Conservation (phyloP, 352 stramenopile genomes). For the Globisporangium iwayamae region DNA sequence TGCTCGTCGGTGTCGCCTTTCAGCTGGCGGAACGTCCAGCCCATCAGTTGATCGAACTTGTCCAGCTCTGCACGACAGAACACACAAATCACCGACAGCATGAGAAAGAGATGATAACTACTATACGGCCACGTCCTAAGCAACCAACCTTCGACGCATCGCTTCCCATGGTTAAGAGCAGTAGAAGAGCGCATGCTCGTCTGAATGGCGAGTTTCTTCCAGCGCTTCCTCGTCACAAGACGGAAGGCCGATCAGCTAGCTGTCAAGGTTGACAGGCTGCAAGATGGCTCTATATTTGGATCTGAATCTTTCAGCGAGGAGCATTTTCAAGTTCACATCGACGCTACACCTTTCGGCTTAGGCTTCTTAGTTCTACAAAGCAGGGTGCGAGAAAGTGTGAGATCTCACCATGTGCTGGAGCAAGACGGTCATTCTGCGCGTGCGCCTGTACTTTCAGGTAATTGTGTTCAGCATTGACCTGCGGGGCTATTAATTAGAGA, state of each 20-base stretch:
- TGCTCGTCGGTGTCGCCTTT: conserved; percentile 1
- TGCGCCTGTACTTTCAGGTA: background rate
- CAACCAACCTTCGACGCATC: conserved; percentile 23
- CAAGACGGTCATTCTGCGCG: background rate
- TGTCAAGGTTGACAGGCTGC: background rate
- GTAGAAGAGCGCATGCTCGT: conserved; percentile 16
- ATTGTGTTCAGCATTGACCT: too few relatives aligned
- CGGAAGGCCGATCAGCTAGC: background rate
- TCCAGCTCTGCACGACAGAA: conserved; percentile 36
- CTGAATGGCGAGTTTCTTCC: background rate
- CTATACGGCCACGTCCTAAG: background rate
- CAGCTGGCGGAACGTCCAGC: conserved; percentile 50
- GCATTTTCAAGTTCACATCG: too few relatives aligned
- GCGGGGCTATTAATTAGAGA: background rate
- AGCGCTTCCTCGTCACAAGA: background rate
- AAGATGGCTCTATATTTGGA: conserved; percentile 2
- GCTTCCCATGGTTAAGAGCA: conserved; percentile 20
- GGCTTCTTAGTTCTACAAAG: background rate
- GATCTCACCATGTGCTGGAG: too few relatives aligned
- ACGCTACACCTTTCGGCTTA: background rate
- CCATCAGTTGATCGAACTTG: conserved; percentile 56
- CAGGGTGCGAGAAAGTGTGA: background rate
- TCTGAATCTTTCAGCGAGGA: too few relatives aligned
- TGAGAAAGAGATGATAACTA: background rate
- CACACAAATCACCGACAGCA: background rate